Base-by-base conservation (phyloP, 768 basidiomycete species). In the Psilocybe sp. region DNA sequence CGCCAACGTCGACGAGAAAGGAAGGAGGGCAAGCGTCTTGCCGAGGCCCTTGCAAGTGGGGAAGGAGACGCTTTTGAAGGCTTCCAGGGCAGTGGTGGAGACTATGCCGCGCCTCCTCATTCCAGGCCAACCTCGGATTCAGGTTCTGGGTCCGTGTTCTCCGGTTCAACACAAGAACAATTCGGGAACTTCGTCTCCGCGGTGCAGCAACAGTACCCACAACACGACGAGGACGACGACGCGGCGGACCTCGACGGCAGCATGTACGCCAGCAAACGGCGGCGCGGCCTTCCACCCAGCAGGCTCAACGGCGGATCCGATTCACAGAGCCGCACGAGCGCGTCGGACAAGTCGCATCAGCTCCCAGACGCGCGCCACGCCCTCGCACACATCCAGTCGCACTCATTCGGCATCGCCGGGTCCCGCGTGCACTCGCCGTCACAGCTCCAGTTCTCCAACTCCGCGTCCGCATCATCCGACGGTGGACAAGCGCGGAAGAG, bases 201-300 rank as follows among this genome's bases (percentile, higher is more conserved):
- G 5, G 47, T 46, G 37, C 44, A 44, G 15, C 57, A 53, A 13
- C 46, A 31, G 5, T 40, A 56, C 12, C 49, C 61, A 34, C 57
- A 50, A 44, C 55, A 54, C 13, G 68, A 69, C 8, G 72, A 65
- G 13, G 69, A 69, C 0, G 73, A 74, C 18, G 82, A 71, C 1
- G 70, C 67, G 14, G 82, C 80, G 0, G 85, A 88, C 64, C 69
- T 87, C 15, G 85, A 78, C 37, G 85, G 78, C 1, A 74, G 71
- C 37, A 51, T 76, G 10, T 87, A 87, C 61, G 58, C 77, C 5
- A 70, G 74, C 35, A 28, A 28, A 28, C 69, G 66, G 38, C 62
- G 67, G 13, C 64, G 60, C 0, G 61, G 69, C 2, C 15, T 37
- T 9, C 40, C 41, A 1, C 44, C 34, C 1, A 36, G 44, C 49